These are phyloP conservation scores for Thamnidium elegans DNA, from an alignment of 192 early-diverging fungal genomes.

Conservation along the genomic window DNA sequence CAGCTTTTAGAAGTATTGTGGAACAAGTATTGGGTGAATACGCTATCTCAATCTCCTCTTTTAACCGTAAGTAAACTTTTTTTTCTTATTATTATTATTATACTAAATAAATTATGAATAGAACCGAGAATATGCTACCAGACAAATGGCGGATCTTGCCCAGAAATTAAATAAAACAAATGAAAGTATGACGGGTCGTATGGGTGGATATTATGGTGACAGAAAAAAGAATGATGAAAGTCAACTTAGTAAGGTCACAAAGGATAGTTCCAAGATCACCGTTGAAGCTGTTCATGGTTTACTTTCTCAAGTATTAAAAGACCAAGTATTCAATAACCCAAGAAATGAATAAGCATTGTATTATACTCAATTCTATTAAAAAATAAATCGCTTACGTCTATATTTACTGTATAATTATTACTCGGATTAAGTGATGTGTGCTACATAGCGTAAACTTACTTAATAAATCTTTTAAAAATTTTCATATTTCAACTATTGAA, in stretches of 20 bases:
- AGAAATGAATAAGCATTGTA: too few relatives aligned
- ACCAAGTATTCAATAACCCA: conserved; percentile 66
- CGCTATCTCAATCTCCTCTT: conserved; percentile 88
- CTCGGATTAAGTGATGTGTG: too few relatives aligned
- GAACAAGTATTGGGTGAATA: conserved; percentile 99
- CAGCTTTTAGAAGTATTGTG: conserved; percentile 88
- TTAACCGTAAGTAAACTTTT: conserved; percentile 58
- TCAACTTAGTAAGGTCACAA: conserved; percentile 64
- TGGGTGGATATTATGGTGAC: conserved; percentile 40
- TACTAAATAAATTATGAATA: conserved; percentile 23
- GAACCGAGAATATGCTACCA: conserved; percentile 78
- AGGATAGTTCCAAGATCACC: conserved; percentile 76
- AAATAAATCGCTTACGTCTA: too few relatives aligned
- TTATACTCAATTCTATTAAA: too few relatives aligned
- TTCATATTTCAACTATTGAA: too few relatives aligned
- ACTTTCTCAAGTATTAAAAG: conserved; percentile 82
- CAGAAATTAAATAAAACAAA: conserved; percentile 83
- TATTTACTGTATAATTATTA: too few relatives aligned
- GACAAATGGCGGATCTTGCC: conserved; percentile 80
- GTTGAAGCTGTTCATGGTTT: conserved; percentile 78
- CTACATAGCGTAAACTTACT: too few relatives aligned
- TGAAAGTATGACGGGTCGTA: conserved; percentile 44
- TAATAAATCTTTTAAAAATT: too few relatives aligned
- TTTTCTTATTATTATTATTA: conserved; percentile 1
- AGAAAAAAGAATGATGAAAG: conserved; percentile 60